These are phyloP conservation scores for Mycogone perniciosa DNA, from an alignment of 2,329 filamentous ascomycete species.

Conservation along the genomic window DNA sequence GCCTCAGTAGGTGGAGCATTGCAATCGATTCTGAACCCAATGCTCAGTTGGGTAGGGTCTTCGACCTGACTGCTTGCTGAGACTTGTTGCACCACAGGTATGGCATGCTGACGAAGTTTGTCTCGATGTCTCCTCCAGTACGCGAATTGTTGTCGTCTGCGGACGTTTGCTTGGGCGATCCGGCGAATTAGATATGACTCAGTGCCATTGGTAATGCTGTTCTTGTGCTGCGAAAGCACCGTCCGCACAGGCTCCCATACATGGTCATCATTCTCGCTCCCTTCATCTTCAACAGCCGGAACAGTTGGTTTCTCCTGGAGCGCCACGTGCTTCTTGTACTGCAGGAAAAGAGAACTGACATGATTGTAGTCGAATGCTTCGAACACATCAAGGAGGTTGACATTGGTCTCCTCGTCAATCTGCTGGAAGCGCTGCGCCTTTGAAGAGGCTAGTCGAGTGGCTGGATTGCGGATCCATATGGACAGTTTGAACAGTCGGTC, in stretches of 20 bases:
- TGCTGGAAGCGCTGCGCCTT: constrained; percentile 5
- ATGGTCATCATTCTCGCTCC: not conserved
- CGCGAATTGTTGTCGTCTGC: constrained; percentile 5
- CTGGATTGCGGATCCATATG: constrained; percentile 7
- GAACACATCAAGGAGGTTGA: not conserved
- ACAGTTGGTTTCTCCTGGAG: not conserved
- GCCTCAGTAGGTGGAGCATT: not conserved
- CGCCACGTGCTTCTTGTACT: constrained; percentile 7
- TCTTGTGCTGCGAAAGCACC: not conserved
- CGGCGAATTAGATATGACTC: constrained; percentile 4
- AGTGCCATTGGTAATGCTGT: not conserved
- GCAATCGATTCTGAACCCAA: not conserved
- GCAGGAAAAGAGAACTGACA: constrained; percentile 5
- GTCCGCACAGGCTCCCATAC: constrained; percentile 5
- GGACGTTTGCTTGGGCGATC: constrained; percentile 4
- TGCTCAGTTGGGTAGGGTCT: not conserved
- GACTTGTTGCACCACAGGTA: not conserved
- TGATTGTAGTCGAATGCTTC: not conserved
- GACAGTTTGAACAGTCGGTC: constrained; percentile 9
- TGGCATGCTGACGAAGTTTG: constrained; percentile 3
- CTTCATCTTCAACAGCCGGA: not conserved
- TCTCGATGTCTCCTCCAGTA: constrained; percentile 7
- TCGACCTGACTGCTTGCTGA: not conserved
- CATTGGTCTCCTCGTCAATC: not conserved
- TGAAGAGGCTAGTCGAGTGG: constrained; percentile 1